Evolutionary conservation across 73 alveolate species (phyloP).

Genomic region (Diophrys sp.): DNA sequence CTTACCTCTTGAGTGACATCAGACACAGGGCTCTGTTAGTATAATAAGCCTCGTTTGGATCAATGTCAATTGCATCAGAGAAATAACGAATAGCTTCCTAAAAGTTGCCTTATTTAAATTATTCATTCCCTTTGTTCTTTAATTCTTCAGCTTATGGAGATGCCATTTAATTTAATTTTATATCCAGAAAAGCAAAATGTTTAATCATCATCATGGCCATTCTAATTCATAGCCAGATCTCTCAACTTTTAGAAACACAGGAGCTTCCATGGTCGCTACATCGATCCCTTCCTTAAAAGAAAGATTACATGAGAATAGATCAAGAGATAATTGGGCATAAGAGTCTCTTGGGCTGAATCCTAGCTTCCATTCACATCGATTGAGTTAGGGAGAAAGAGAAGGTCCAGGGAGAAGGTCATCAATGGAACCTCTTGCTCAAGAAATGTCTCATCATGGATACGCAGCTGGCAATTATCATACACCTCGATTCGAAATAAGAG

Average conservation of each 20-base stretch:
- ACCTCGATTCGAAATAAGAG: neutral
- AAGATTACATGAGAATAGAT: neutral
- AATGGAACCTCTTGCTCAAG: neutral
- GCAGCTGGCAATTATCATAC: neutral
- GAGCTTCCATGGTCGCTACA: neutral
- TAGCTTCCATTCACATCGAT: no score
- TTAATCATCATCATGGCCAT: neutral
- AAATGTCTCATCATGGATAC: neutral
- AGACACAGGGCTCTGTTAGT: constrained; percentile 93
- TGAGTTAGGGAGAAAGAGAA: neutral
- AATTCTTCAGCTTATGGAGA: constrained; percentile 9
- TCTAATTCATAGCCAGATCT: neutral
- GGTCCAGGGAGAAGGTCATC: neutral
- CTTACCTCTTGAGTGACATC: constrained; percentile 73
- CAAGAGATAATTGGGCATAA: neutral
- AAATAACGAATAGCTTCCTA: constrained; percentile 80
- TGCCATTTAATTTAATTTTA: neutral
- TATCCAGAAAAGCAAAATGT: neutral
- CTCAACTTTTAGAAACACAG: neutral
- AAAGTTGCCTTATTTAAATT: constrained; percentile 75
- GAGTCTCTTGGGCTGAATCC: no score
- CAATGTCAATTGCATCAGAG: constrained; percentile 75
- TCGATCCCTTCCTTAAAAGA: neutral
- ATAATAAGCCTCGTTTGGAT: constrained; percentile 64
- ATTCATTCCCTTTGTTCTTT: constrained; percentile 89